A percentile compares a stretch with the other conserved stretches of the same genome.
Evolutionary conservation across 2,329 filamentous ascomycete genomes (phyloP).

Genomic region (Alternaria sp.): DNA sequence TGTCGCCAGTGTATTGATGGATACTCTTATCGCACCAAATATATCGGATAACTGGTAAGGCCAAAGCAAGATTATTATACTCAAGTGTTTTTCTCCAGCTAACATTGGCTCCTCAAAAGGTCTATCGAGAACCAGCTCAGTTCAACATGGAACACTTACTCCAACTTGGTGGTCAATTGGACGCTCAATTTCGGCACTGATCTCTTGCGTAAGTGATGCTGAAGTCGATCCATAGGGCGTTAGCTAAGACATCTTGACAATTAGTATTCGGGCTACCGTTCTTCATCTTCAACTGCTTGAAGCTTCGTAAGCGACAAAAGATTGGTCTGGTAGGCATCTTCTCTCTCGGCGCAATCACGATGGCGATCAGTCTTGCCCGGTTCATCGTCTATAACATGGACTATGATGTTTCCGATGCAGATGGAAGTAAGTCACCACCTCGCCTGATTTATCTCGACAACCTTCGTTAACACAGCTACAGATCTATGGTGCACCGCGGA

Average conservation of each 20-base stretch:
- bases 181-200: conserved; percentile 30
- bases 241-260: not conserved
- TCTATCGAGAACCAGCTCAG: conserved; percentile 29
- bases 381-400: conserved; percentile 32
- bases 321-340: conserved; percentile 35
- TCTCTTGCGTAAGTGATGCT: conserved; percentile 22
- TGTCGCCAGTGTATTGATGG: conserved; percentile 25
- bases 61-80: not conserved
- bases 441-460: not conserved
- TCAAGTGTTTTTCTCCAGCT: not conserved
- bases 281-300: conserved; percentile 33
- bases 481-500: conserved; percentile 36
- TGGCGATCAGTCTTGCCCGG: conserved; percentile 31
- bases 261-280: conserved; percentile 34
- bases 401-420: conserved; percentile 27
- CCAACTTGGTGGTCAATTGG: conserved; percentile 25
- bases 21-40: conserved; percentile 19
- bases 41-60: conserved; percentile 34
- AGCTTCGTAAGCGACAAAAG: conserved; percentile 34
- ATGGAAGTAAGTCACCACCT: conserved; percentile 25
- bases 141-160: conserved; percentile 33
- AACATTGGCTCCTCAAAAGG: not conserved
- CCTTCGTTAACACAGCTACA: conserved; percentile 10
- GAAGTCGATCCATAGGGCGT: rapidly evolving
- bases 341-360: conserved; percentile 31